Percentiles rank a stretch among this genome's conserved stretches.
These are phyloP conservation scores for Ogataea glucozyma DNA, from an alignment of 805 yeast genomes.

Conservation along the genomic window DNA sequence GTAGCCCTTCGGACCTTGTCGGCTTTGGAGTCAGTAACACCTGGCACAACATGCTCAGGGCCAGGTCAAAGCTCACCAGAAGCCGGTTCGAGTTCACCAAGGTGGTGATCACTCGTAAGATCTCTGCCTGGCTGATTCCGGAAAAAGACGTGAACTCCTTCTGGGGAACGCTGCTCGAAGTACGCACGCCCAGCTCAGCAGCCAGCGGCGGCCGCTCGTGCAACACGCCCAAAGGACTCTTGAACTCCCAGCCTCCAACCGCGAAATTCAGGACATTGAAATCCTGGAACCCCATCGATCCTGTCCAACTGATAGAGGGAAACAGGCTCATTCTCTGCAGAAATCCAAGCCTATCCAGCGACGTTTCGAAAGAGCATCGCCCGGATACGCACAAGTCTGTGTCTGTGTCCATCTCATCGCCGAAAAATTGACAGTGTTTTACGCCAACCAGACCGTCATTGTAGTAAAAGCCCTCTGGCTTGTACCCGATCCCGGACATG, in stretches of 20 bases:
- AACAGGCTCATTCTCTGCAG: background rate
- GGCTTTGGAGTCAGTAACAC: background rate
- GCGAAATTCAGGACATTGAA: background rate
- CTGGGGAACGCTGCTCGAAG: background rate
- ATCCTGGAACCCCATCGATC: background rate
- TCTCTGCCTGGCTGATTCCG: background rate
- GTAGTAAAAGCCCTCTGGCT: background rate
- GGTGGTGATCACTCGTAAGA: background rate
- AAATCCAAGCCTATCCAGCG: background rate
- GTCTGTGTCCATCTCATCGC: background rate
- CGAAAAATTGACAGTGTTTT: background rate
- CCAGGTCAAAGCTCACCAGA: background rate
- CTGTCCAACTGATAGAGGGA: background rate
- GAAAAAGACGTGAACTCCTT: background rate
- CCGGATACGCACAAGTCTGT: background rate
- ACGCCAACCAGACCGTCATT: background rate
- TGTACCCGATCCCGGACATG: background rate
- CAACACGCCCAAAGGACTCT: background rate
- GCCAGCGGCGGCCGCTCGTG: background rate
- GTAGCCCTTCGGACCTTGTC: background rate
- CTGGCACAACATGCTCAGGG: background rate
- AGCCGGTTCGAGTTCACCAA: background rate
- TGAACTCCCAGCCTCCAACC: background rate
- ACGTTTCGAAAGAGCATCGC: background rate
- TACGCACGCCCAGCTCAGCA: background rate